phyloP scores from a whole-genome alignment of 129 eudicot genomes.

The Chrysanthemum seticuspe region DNA sequence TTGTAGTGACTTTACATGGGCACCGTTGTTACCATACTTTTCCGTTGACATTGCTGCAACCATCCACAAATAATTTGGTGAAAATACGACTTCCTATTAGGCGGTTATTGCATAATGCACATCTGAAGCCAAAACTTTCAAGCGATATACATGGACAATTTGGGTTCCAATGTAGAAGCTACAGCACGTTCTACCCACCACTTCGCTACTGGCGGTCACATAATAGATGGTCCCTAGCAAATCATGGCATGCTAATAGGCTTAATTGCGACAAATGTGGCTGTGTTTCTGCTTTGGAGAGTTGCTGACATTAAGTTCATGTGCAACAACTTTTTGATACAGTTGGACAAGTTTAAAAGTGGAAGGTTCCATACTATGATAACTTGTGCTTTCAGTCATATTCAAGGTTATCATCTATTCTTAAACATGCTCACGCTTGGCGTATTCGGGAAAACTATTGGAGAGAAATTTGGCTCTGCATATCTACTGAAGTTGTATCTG shows the following conservation, averaged over 20 bases:
- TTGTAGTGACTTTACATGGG: too few species aligned
- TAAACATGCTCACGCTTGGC: constrained; percentile 77
- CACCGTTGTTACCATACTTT: not conserved
- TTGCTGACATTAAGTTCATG: constrained; percentile 60
- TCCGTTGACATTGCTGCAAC: not conserved
- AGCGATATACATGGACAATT: not conserved
- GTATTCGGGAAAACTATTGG: constrained; percentile 59
- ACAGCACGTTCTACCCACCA: not conserved
- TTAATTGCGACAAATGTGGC: too few species aligned
- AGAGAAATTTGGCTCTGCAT: too few species aligned
- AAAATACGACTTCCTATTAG: not conserved
- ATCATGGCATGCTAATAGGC: too few species aligned
- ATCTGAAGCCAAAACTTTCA: not conserved
- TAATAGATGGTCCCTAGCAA: too few species aligned
- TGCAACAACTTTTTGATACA: constrained; percentile 66
- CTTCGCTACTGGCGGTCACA: not conserved
- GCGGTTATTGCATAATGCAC: not conserved
- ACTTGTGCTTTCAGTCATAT: constrained; percentile 77
- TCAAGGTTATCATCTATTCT: constrained; percentile 43
- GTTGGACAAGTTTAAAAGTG: constrained; percentile 64
- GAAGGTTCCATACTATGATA: constrained; percentile 65
- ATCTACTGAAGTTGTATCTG: constrained; percentile 34
- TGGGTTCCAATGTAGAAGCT: not conserved
- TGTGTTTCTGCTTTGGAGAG: too few species aligned
- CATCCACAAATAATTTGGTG: not conserved